Base-by-base conservation (phyloP, 352 stramenopile species). In the Phytopythium litorale region DNA sequence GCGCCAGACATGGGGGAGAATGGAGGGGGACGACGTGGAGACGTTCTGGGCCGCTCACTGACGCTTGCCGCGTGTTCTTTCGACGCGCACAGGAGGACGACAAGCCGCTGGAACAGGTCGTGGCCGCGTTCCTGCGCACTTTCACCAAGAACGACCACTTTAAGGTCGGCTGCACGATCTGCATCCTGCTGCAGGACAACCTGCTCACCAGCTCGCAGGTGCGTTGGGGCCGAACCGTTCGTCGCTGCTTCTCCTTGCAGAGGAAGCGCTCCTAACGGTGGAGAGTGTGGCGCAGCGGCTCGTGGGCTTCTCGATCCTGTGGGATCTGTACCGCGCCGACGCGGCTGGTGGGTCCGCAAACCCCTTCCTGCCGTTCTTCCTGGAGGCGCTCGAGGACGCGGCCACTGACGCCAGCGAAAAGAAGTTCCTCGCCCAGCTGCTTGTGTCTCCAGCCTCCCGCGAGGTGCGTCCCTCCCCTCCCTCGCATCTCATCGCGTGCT, bases 111-210 rank as follows among this genome's bases (percentile, higher is more conserved):
- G 86, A 94, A 58, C 76, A 87, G 60, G 86, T 94, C 28, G 62
- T 70, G 12, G 81, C 70, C 50, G 68, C 84, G 54, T 93, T 93
- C 64, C 62, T 84, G 56, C 79, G 80, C 45, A 91, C 86, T 11
- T 94, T 92, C 68, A 91, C 79, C 51, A 94, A 94, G 69, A 94
- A 91, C 59, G 86, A 93, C 69, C 86, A 94, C 68, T 94, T 94
- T 66, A 92, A 93, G 87, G 79, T 94, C 53, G 90, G 90, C 64
- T 97, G 88, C 75, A 92, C 84, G 42, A 81, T 97, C 62, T 96
- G 83, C 71, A 92, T 96, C 65, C 56, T 97, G 67, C 67, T 97
- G 18, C 79, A 92, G 62, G 90, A 97, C 73, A 97, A 97, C 49
- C 68, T 97, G 62, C 84, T 97, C 51, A 97, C 87, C 16, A 89